A percentile compares a stretch with the other conserved stretches of the same genome.
phyloP scores from a whole-genome alignment of 2,329 filamentous ascomycete species.

The Ceratocystis alfenasii region DNA sequence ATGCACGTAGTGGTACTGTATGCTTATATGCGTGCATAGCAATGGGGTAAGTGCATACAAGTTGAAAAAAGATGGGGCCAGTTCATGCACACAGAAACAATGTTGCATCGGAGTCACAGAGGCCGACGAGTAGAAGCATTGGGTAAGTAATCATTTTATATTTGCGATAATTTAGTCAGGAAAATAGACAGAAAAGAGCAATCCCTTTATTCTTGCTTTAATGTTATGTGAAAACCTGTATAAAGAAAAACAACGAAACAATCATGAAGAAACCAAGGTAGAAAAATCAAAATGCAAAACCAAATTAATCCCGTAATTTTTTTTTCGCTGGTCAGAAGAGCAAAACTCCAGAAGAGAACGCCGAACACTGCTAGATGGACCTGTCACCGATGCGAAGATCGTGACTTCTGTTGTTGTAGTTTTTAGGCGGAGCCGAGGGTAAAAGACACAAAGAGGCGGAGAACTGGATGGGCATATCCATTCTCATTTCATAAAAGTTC shows the following conservation, averaged over 20 bases:
- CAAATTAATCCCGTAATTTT: neutral
- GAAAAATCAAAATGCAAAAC: neutral
- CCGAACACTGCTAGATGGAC: neutral
- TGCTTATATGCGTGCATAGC: neutral
- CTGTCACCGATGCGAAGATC: neutral
- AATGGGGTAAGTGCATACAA: too few relatives aligned
- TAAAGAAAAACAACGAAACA: neutral
- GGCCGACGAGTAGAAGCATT: too few relatives aligned
- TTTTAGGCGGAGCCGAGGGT: neutral
- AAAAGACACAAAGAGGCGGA: neutral
- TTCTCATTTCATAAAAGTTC: neutral
- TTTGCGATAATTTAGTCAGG: too few relatives aligned
- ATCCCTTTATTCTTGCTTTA: neutral
- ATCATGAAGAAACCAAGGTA: neutral
- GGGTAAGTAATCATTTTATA: too few relatives aligned
- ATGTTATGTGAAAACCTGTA: neutral
- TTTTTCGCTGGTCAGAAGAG: conserved; percentile 1
- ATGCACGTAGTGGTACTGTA: neutral
- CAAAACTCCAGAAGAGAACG: conserved; percentile 6
- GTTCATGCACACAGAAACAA: too few relatives aligned
- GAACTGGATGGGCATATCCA: conserved; percentile 20
- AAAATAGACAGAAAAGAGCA: too few relatives aligned
- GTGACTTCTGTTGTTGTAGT: neutral
- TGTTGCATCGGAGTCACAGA: too few relatives aligned
- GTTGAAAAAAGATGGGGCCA: too few relatives aligned